Conservation (phyloP, 2,329 filamentous ascomycete species). For the Exophiala sideris region DNA sequence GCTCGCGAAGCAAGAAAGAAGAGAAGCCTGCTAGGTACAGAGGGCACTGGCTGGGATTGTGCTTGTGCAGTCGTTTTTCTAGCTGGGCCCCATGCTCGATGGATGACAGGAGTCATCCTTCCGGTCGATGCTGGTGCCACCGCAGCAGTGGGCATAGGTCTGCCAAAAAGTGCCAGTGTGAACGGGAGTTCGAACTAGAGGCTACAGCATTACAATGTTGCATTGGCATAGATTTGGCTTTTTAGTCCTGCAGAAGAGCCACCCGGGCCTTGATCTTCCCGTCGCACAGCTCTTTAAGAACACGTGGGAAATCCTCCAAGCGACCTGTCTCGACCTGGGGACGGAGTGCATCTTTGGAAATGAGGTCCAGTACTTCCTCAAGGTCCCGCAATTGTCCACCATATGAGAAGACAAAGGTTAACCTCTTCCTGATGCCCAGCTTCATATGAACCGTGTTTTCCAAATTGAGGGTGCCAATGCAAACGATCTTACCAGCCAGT, state of each 20-base stretch:
- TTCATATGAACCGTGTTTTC: slow-evolving; percentile 46
- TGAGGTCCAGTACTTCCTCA: slow-evolving; percentile 27
- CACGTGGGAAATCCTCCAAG: slow-evolving; percentile 34
- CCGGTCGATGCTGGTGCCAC: slow-evolving; percentile 49
- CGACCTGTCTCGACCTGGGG: slow-evolving; percentile 36
- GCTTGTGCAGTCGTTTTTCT: slow-evolving; percentile 51
- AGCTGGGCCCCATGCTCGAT: slow-evolving; percentile 50
- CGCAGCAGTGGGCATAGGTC: slow-evolving; percentile 39
- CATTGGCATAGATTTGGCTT: neutral
- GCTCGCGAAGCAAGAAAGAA: slow-evolving; percentile 48
- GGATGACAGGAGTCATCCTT: slow-evolving; percentile 50
- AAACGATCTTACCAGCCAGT: slow-evolving; percentile 34
- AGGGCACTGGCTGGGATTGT: slow-evolving; percentile 54
- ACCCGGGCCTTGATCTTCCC: slow-evolving; percentile 34
- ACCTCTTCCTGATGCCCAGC: slow-evolving; percentile 42
- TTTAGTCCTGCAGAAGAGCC: slow-evolving; percentile 4
- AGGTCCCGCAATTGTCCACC: slow-evolving; percentile 42
- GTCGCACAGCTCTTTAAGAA: slow-evolving; percentile 35
- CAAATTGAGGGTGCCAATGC: slow-evolving; percentile 39
- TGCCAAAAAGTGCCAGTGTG: slow-evolving; percentile 38
- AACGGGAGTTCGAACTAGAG: slow-evolving; percentile 22
- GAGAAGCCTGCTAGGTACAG: slow-evolving; percentile 49
- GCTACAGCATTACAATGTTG: no score
- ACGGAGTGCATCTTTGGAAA: slow-evolving; percentile 34
- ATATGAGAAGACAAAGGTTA: slow-evolving; percentile 45